These are phyloP conservation scores for Colletotrichum sp. DNA, from an alignment of 2,329 filamentous ascomycete genomes.

Conservation along the genomic window DNA sequence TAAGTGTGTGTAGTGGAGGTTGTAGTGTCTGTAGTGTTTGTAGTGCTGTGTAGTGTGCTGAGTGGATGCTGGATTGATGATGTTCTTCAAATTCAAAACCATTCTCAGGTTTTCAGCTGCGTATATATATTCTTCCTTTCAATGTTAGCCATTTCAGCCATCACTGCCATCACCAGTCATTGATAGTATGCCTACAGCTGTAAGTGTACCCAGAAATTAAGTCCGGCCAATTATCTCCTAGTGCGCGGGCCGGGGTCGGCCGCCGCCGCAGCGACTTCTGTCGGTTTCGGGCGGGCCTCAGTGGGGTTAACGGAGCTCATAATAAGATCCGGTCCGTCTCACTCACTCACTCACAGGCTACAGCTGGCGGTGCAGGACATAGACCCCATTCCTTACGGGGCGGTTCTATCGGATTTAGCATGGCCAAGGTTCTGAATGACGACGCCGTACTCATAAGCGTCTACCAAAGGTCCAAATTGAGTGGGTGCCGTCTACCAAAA, in stretches of 20 bases:
- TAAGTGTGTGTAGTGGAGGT: background rate
- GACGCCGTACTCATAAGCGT: background rate
- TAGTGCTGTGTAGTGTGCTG: background rate
- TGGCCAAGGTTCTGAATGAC: background rate
- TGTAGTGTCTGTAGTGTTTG: background rate
- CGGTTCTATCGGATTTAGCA: background rate
- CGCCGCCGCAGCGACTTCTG: background rate
- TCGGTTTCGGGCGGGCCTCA: background rate
- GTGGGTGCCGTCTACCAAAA: background rate
- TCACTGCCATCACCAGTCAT: background rate
- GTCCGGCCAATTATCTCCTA: background rate
- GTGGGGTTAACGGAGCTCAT: background rate
- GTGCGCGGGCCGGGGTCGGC: background rate
- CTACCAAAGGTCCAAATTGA: background rate
- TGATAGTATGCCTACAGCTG: background rate
- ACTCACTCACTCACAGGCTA: background rate
- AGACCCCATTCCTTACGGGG: background rate
- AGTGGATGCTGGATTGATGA: background rate
- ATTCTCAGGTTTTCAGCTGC: background rate
- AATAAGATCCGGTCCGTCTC: background rate
- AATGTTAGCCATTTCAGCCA: background rate
- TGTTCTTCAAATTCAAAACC: background rate
- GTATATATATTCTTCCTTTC: background rate
- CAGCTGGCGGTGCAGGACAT: background rate
- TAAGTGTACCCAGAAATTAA: background rate